phyloP scores from a whole-genome alignment of 805 yeast genomes.

The Nematodospora valgi region DNA sequence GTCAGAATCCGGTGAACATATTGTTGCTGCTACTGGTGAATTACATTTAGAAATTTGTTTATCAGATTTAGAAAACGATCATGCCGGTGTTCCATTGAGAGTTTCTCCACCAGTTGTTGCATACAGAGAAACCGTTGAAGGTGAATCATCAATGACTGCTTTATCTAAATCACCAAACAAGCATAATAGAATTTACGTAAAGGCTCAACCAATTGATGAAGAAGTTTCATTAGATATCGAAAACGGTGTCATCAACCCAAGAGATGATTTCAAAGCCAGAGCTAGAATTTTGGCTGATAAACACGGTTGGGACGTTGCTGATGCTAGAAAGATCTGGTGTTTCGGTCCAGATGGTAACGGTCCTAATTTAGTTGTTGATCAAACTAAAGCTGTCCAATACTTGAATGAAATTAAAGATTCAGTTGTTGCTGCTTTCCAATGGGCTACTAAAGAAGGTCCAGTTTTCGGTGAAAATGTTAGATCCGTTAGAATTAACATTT shows the following conservation, averaged over 20 bases:
- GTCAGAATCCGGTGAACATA: conserved; percentile 97
- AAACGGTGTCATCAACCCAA: conserved; percentile 85
- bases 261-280: conserved; percentile 98
- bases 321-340: conserved; percentile 99
- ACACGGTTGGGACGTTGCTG: conserved; percentile 99
- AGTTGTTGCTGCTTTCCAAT: conserved; percentile 99
- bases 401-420: conserved; percentile 98
- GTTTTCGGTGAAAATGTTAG: conserved; percentile 94
- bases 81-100: conserved; percentile 99
- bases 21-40: conserved; percentile 99
- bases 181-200: conserved; percentile 99
- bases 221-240: conserved; percentile 92
- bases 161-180: conserved; percentile 99
- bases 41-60: conserved; percentile 98
- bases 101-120: conserved; percentile 97
- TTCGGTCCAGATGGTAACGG: conserved; percentile 99
- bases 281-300: conserved; percentile 99
- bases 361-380: conserved; percentile 98
- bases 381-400: conserved; percentile 99
- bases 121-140: conserved; percentile 97
- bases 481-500: conserved; percentile 94
- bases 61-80: conserved; percentile 94
- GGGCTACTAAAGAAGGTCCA: conserved; percentile 99
- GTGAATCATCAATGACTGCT: conserved; percentile 92
- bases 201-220: conserved; percentile 95